Conservation (phyloP, 345 rosid species). For the Corchorus capsularis region DNA sequence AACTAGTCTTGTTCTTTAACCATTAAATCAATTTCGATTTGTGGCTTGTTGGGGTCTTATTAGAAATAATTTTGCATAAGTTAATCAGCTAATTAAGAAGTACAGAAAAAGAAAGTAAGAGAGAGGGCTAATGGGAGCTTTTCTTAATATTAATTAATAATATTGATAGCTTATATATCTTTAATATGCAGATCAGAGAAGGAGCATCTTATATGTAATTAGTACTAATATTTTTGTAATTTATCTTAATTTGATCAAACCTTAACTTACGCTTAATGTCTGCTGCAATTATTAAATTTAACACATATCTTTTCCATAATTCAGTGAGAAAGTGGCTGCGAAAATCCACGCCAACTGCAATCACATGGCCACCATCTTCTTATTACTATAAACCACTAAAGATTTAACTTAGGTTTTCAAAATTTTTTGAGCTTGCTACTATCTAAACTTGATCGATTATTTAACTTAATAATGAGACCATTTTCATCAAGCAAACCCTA, state of each 20-base stretch:
- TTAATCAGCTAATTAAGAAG: neutral
- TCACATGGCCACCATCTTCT: no score
- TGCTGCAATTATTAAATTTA: neutral
- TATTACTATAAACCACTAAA: no score
- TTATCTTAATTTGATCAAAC: neutral
- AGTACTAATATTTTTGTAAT: neutral
- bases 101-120: neutral
- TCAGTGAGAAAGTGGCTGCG: neutral
- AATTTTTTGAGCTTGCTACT: no score
- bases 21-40: no score
- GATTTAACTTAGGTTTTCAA: no score
- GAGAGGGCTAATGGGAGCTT: neutral
- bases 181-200: neutral
- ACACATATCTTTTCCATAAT: neutral
- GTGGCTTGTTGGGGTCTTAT: no score
- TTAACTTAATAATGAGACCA: neutral
- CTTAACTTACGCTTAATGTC: neutral
- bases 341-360: neutral
- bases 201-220: neutral
- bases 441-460: neutral
- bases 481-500: neutral
- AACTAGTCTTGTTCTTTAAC: no score
- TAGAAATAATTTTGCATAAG: neutral
- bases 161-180: neutral
- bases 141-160: conserved; percentile 7